These are phyloP conservation scores for Camelina hispida DNA, from an alignment of 345 rosid species.

Conservation along the genomic window DNA sequence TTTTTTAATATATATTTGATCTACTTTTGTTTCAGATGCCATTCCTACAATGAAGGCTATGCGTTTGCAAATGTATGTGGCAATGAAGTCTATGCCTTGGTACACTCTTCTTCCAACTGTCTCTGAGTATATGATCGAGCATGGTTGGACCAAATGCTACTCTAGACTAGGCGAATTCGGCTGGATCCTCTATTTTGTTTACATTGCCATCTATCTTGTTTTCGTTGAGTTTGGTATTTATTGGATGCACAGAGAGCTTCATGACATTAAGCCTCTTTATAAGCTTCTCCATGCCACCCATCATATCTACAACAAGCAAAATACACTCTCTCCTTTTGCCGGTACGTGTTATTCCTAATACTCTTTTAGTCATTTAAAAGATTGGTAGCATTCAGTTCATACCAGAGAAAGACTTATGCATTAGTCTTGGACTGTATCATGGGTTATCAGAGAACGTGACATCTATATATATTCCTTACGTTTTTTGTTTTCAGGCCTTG, in stretches of 20 bases:
- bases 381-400: background rate
- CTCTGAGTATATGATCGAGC: constrained; percentile 84
- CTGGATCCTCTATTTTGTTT: constrained; percentile 56
- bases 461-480: background rate
- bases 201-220: constrained; percentile 60
- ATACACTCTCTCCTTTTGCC: constrained; percentile 94
- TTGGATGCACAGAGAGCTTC: constrained; percentile 96
- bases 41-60: constrained; percentile 85
- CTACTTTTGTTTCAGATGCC: constrained; percentile 65
- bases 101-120: constrained; percentile 81
- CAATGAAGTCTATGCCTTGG: constrained; percentile 97
- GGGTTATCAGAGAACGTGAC: constrained; percentile 6
- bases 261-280: constrained; percentile 92
- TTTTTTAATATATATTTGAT: background rate
- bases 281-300: constrained; percentile 89
- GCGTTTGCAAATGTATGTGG: constrained; percentile 85
- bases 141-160: constrained; percentile 89
- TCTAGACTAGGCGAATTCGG: constrained; percentile 67
- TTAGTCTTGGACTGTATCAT: background rate
- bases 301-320: constrained; percentile 97
- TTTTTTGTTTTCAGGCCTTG: constrained; percentile 65
- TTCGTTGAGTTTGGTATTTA: constrained; percentile 90
- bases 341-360: constrained; percentile 51
- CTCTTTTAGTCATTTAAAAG: background rate
- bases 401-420: background rate